Base-by-base conservation (phyloP, 2,329 filamentous ascomycete genomes). In the Botrytis medusae region DNA sequence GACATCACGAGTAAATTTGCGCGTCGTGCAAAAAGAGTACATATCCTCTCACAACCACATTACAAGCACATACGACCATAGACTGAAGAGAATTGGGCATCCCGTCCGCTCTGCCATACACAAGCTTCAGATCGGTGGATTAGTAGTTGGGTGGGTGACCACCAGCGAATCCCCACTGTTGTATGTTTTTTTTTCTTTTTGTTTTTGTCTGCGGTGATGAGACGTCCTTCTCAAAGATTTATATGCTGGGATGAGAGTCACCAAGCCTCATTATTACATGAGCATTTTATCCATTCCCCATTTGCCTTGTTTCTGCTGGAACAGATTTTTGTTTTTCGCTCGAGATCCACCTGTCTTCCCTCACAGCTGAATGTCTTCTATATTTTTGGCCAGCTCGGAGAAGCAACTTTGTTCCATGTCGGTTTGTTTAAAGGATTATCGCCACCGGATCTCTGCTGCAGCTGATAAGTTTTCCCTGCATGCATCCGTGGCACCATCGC, bases 101-200 rank as follows among this genome's bases (percentile, higher is more conserved):
- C 46, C 64, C 63, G 63, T 67, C 63, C 63, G 63, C 63, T 67
- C 63, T 67, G 63, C 63, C 63, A 67, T 67, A 67, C 63, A 67
- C 63, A 67, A 67, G 63, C 63, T 67, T 67, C 63, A 67, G 63
- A 67, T 67, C 63, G 63, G 63, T 67, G 46, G 63, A 54, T 67
- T 67, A 67, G 63, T 67, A 67, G 63, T 67, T 67, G 63, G 63
- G 63, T 67, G 63, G 63, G 63, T 67, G 63, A 67, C 63, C 63
- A 67, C 63, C 63, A 67, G 63, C 63, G 63, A 65, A 65, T 65
- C 63, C 63, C 63, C 22, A 67, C 63, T 67, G 63, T 67, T 67
- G 63, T 67, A 67, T 67, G 63, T 37, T 8, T 7, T 7, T 4
- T 37, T 37, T 37, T 37, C 5, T 37, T 37, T 37, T 37, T 8